Conservation (phyloP, 768 basidiomycete genomes). For the Xerocomellus chrysenteron region DNA sequence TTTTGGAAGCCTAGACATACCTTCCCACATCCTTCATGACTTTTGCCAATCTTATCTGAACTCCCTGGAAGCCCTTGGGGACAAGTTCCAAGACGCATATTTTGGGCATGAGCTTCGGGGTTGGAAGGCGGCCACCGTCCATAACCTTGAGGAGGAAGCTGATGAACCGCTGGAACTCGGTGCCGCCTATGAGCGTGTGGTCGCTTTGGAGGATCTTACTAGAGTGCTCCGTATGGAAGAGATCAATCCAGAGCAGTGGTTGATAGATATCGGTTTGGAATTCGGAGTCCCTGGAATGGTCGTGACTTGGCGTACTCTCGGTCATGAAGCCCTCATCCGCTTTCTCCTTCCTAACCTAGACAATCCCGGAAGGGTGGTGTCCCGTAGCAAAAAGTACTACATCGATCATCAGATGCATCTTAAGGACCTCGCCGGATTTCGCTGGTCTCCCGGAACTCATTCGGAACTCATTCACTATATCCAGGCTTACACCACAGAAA, state of each 20-base stretch:
- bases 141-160: no score
- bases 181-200: not conserved
- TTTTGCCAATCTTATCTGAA: no score
- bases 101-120: no score
- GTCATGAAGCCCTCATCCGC: not conserved
- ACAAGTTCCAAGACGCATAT: no score
- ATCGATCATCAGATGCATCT: not conserved
- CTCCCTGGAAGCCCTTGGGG: no score
- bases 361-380: fast-evolving
- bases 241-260: not conserved
- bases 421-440: constrained; percentile 2
- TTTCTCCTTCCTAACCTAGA: not conserved
- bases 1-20: no score
- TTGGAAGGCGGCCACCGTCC: no score
- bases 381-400: not conserved
- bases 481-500: constrained; percentile 11
- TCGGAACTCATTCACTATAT: not conserved
- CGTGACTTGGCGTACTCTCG: not conserved
- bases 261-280: not conserved
- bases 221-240: not conserved
- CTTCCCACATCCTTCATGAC: no score
- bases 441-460: not conserved
- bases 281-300: not conserved
- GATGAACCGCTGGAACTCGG: no score
- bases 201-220: not conserved